Conservation (phyloP, 176 grass and related monocot species). For the Urochloa ruziziensis region DNA sequence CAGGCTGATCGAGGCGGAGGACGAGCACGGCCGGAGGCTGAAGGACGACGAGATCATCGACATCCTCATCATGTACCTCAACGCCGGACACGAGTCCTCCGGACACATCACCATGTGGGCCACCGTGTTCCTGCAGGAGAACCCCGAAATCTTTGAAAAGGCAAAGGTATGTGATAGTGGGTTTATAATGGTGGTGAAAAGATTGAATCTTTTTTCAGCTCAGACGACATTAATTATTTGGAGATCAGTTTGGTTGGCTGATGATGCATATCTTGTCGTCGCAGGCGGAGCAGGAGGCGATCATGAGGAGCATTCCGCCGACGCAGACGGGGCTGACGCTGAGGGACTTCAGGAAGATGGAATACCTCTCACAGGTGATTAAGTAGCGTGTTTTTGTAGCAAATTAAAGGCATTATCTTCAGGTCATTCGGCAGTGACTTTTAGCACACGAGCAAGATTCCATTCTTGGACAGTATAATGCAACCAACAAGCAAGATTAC, state of each 20-base stretch:
- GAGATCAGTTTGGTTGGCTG: neutral
- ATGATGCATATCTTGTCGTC: neutral
- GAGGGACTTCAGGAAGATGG: constrained; percentile 90
- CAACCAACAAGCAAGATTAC: neutral
- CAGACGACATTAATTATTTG: neutral
- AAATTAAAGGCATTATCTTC: neutral
- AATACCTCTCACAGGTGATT: constrained; percentile 87
- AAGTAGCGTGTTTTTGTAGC: neutral
- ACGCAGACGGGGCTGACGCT: constrained; percentile 66
- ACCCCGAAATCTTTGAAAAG: constrained; percentile 58
- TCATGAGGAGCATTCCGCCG: constrained; percentile 56
- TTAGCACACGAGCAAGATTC: neutral
- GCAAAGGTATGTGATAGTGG: constrained; percentile 50
- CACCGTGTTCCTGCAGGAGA: constrained; percentile 81
- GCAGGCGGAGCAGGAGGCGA: constrained; percentile 88
- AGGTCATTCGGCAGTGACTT: neutral
- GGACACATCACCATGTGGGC: constrained; percentile 99
- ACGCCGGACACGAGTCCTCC: constrained; percentile 92
- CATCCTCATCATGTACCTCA: constrained; percentile 88
- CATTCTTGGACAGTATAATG: neutral
- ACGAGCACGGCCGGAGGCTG: constrained; percentile 62
- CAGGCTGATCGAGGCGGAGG: constrained; percentile 53
- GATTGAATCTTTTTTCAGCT: neutral
- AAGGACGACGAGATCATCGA: constrained; percentile 80
- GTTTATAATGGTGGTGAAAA: neutral